Conservation (phyloP, 2,329 filamentous ascomycete genomes). For the Cadophora sp. region DNA sequence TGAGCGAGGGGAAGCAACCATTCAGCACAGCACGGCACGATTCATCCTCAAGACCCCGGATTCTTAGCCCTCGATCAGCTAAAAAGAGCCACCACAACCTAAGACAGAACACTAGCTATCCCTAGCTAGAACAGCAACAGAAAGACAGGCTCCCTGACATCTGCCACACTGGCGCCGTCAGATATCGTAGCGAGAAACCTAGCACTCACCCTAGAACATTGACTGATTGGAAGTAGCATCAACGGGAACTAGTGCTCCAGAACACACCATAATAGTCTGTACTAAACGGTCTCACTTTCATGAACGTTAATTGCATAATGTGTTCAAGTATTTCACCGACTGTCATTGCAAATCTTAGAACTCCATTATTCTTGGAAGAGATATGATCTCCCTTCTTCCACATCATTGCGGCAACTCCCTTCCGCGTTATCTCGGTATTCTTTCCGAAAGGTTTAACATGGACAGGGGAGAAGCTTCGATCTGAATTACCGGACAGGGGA, state of each 20-base stretch:
- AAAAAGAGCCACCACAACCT: neutral
- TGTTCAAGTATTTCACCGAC: neutral
- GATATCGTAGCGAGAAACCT: neutral
- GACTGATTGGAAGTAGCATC: neutral
- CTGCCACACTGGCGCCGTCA: constrained; percentile 14
- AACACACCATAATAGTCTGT: neutral
- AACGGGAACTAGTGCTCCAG: constrained; percentile 5
- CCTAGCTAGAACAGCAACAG: neutral
- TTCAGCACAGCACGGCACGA: neutral
- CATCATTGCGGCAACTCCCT: neutral
- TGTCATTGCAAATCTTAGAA: neutral
- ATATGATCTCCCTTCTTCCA: neutral
- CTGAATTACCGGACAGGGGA: neutral
- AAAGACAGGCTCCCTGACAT: neutral
- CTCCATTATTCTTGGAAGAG: neutral
- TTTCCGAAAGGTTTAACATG: neutral
- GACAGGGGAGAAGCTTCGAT: neutral
- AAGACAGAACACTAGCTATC: neutral
- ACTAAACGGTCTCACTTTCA: neutral
- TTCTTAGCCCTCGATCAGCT: constrained; percentile 3
- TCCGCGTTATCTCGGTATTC: neutral
- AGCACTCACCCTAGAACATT: neutral
- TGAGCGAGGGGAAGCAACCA: neutral
- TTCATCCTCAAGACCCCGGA: neutral
- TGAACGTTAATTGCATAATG: neutral